Base-by-base conservation (phyloP, 805 yeast species). In the Yarrowia sp. region DNA sequence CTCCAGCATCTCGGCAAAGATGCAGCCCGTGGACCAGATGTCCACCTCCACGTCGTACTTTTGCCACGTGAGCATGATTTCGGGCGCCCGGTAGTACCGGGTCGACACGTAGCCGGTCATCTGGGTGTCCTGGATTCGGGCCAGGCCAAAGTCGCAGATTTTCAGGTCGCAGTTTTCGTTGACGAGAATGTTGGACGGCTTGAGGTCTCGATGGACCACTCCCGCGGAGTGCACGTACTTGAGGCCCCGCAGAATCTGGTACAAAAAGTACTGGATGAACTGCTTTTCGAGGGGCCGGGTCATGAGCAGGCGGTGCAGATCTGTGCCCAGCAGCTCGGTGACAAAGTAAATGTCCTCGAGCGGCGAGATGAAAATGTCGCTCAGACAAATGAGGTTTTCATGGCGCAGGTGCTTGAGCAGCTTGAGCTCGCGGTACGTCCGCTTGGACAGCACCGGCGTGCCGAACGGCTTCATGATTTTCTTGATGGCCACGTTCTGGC, bases 101-200 rank as follows among this genome's bases (percentile, higher is more conserved):
- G 99, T 94, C 6, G 96, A 89, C 17, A 94, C 99, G 77, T 94
- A 94, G 10, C 98, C 99, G 0, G 98, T 94, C 99, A 94, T 94
- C 78, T 94, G 98, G 14, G 98, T 97, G 79, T 94, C 99, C 81
- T 94, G 98, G 75, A 94, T 90, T 76, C 99, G 85, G 40, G 98
- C 98, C 70, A 94, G 82, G 24, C 99, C 99, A 77, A 94, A 91
- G 78, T 91, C 97, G 79, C 97, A 91, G 73, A 91, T 91, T 78
- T 91, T 91, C 76, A 91, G 82, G 79, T 91, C 97, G 78, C 97
- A 91, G 78, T 91, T 91, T 79, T 91, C 97, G 76, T 91, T 91
- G 74, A 91, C 88, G 70, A 91, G 82, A 68, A 91, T 90, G 78
- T 91, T 91, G 69, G 79, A 69, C 7, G 97, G 97, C 64, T 58